Percentiles rank a stretch among this genome's conserved stretches.
Evolutionary conservation across 192 early-diverging fungal species (phyloP).

Genomic region (Oehlia diaphana): DNA sequence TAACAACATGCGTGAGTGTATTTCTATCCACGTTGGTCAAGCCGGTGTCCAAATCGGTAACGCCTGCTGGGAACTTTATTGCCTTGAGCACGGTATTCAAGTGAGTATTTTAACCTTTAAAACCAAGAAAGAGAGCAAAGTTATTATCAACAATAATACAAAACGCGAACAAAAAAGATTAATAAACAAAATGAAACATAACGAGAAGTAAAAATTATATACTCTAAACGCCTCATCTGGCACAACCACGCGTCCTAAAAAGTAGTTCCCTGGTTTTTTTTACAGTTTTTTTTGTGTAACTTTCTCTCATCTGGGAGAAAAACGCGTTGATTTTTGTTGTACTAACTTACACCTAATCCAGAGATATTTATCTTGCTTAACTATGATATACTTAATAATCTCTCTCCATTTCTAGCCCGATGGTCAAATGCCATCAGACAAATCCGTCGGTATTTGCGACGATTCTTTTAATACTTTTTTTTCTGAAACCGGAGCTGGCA

Average conservation of each 20-base stretch:
- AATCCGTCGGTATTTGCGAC: conserved; percentile 73
- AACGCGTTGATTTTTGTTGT: no score
- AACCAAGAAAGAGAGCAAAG: not conserved
- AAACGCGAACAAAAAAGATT: not conserved
- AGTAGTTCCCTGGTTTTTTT: no score
- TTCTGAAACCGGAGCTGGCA: conserved; percentile 97
- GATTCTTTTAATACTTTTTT: conserved; percentile 99
- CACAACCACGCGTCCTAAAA: no score
- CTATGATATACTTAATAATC: not conserved
- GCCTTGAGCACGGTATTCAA: conserved; percentile 92
- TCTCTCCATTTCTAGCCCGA: conserved; percentile 12
- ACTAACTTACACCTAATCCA: no score
- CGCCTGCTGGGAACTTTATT: conserved; percentile 99
- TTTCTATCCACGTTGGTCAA: conserved; percentile 81
- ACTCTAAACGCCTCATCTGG: no score
- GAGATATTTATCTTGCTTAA: not conserved
- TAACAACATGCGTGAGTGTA: conserved; percentile 67
- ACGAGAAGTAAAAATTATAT: no score
- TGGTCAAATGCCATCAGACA: conserved; percentile 56
- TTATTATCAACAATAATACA: not conserved
- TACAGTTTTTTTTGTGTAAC: no score
- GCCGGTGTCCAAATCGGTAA: conserved; percentile 99
- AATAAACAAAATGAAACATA: no score
- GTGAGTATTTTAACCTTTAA: conserved; percentile 33
- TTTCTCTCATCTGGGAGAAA: no score